Evolutionary conservation across 2,329 filamentous ascomycete species (phyloP).

Genomic region (Ophiostoma tasmaniense): DNA sequence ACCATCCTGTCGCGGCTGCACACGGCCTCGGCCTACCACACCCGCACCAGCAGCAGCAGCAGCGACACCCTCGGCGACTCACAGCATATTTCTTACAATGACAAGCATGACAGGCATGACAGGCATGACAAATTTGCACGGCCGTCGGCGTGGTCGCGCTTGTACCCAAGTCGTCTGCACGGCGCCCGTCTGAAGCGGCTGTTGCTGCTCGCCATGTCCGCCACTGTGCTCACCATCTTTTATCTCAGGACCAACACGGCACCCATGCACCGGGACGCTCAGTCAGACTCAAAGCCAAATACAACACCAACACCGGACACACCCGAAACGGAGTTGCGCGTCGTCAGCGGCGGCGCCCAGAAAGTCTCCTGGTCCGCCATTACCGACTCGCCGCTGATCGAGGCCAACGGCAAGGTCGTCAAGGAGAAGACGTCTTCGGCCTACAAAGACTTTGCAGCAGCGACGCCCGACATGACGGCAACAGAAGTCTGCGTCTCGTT

Average conservation of each 20-base stretch:
- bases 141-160: background rate
- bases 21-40: background rate
- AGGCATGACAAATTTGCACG: background rate
- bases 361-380: background rate
- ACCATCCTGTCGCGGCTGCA: background rate
- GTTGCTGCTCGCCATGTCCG: background rate
- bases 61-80: background rate
- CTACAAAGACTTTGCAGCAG: background rate
- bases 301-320: background rate
- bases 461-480: background rate
- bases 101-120: too few species aligned
- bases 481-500: background rate
- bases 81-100: too few species aligned
- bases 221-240: background rate
- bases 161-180: background rate
- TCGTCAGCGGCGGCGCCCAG: background rate
- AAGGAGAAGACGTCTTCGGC: background rate
- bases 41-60: background rate
- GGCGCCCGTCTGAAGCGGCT: background rate
- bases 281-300: background rate
- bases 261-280: background rate
- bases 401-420: conserved; percentile 1
- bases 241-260: background rate
- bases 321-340: background rate
- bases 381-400: background rate